Base-by-base conservation (phyloP, 148 eudicot species). In the Drosera capensis region DNA sequence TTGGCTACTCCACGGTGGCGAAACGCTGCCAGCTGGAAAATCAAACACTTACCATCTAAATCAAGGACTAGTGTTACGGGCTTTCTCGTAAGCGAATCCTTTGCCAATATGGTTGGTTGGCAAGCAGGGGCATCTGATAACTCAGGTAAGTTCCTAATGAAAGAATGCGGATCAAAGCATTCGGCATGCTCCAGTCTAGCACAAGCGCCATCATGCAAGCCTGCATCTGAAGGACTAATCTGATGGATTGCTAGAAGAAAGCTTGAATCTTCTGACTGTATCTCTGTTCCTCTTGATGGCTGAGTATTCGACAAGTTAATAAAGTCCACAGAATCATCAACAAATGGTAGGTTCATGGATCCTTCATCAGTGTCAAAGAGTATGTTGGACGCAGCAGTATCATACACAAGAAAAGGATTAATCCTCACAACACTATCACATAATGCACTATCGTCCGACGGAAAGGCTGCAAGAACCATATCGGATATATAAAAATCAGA, bases 41-140 rank as follows among this genome's bases (percentile, higher is more conserved):
- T 38, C 15, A 25, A 45, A 42, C 47, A 14, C 75, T 73, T 64
- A 90, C 99, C 99, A 66, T 90, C 99, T 64, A 90, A 60, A 76
- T 90, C 99, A 37, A 90, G 87, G 19, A 80, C 99, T 52, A 90
- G 71, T 18, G 99, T 90, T 14, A 80, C 43, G 9, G 74, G 59
- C 52, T 75, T 90, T 31, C 30, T 63, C 52, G 60, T 80, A 56
- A 35, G 64, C 18, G 64, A 66, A 54, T 67, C 81, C 48, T 64
- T 72, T 19, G 63, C 67, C 37, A 62, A 53, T 23, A 56, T 20
- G 30, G 64, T 44, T 16, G 83, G 73, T 43, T 52, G 62, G 23
- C 49, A 63, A 45, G 56, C 48, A 40, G 71, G 61, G 47, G 56
- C 73, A 38, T 84, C 93, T 3, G 75, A 64, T 22, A 75, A 61